Evolutionary conservation across 371 early-diverging fungal genomes (phyloP).

Genomic region (Hamiltosporidium magnivora): DNA sequence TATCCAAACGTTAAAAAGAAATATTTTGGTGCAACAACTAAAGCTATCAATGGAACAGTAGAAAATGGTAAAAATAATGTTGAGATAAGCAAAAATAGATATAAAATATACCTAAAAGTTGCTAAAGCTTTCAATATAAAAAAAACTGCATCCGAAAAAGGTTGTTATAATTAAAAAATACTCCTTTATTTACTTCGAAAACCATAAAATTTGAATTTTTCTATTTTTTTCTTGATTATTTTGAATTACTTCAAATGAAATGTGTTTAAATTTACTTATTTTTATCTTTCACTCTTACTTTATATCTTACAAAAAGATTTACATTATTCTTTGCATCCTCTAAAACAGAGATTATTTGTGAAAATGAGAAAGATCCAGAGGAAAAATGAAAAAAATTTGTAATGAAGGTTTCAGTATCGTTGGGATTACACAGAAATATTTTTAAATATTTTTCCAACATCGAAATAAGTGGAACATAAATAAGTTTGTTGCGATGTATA

Average conservation of each 20-base stretch:
- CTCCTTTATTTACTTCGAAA: no score
- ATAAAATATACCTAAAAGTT: slow-evolving; percentile 37
- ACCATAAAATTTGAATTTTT: no score
- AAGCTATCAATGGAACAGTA: slow-evolving; percentile 56
- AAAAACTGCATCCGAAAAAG: slow-evolving; percentile 37
- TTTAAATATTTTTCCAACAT: slow-evolving; percentile 45
- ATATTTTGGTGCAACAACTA: slow-evolving; percentile 52
- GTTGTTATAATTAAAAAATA: slow-evolving; percentile 35
- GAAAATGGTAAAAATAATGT: slow-evolving; percentile 36
- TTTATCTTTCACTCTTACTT: not conserved
- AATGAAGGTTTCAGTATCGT: slow-evolving; percentile 30
- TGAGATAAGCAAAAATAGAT: slow-evolving; percentile 46
- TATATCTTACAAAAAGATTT: slow-evolving; percentile 2
- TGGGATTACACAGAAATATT: slow-evolving; percentile 32
- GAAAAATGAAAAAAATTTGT: slow-evolving; percentile 36
- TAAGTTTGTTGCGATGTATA: not conserved
- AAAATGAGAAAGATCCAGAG: slow-evolving; percentile 32
- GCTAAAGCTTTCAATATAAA: slow-evolving; percentile 44
- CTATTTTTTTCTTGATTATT: no score
- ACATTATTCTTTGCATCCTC: slow-evolving; percentile 3
- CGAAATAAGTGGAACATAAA: slow-evolving; percentile 9
- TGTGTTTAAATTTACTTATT: no score
- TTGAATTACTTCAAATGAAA: no score
- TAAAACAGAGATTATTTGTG: slow-evolving; percentile 33
- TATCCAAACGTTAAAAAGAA: slow-evolving; percentile 27